Base-by-base conservation (phyloP, 2,329 filamentous ascomycete genomes). In the Apiospora aurea region DNA sequence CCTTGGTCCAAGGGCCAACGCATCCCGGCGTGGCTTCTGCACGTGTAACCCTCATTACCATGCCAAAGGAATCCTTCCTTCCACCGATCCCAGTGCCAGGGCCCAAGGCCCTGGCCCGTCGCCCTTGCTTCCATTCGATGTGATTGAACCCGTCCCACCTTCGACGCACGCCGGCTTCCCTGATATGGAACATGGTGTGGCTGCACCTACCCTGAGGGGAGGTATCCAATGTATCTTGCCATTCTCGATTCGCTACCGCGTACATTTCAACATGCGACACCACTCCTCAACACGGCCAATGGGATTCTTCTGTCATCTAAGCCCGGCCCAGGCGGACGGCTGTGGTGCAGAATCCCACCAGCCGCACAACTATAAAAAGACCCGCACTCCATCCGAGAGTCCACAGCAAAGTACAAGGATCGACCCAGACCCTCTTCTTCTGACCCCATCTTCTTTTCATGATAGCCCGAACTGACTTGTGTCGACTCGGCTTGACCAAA, bases 321-420 rank as follows among this genome's bases (percentile, higher is more conserved):
- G 53, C 53, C 29, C 53, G 53, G 29, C 53, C 53, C 53, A 38
- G 29, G 53, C 29, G 38, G 53, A 38, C 53, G 53, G 53, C 53
- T 38, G 4, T 38, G 53, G 53, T 18, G 21, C 29, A 34, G 29
- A n/a, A 10, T 21, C 53, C 53, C 11, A 11, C 29, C 16, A 21
- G 29, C 18, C 29, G 29, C 34, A 57, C 34, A 57, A 57, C 26
- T 57, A 57, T 57, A 57, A 57, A 24, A 34, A 21, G 51, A 34
- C 51, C 51, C 51, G 51, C 51, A 24, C 7, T 29, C 5, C 51
- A 34, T 34, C 51, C 34, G 26, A 34, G 5, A 57, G 18, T 57
- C 14, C 51, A 57, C 14, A 7, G 7, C 14, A 21, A 18, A 34
- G 5, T 34, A 14, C 26, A 21, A 57, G 26, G 14, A 6, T 34